phyloP scores from a whole-genome alignment of 345 rosid species.

The Capsella bursapastoris region DNA sequence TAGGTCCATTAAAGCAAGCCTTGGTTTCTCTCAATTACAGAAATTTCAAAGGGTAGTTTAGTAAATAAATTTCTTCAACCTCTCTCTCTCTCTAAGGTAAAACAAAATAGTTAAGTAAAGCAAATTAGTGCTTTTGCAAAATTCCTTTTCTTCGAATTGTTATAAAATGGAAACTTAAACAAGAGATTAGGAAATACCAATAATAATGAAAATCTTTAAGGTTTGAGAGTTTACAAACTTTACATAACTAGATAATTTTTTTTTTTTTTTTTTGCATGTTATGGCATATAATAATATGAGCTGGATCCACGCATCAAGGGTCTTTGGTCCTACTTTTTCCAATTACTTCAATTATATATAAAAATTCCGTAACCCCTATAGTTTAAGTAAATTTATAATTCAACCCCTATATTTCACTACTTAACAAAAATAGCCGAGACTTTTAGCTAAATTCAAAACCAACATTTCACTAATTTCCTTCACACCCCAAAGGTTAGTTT shows the following conservation, averaged over 20 bases:
- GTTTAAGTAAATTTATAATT: background rate
- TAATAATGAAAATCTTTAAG: slow-evolving; percentile 26
- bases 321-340: slow-evolving; percentile 58
- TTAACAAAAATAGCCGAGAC: background rate
- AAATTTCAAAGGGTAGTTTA: slow-evolving; percentile 4
- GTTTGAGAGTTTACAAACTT: slow-evolving; percentile 29
- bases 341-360: background rate
- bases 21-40: slow-evolving; percentile 23
- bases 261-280: slow-evolving; percentile 44
- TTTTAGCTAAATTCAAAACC: background rate
- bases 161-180: slow-evolving; percentile 8
- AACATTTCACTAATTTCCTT: background rate
- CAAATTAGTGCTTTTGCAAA: background rate
- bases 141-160: background rate
- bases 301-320: slow-evolving; percentile 83
- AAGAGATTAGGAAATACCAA: background rate
- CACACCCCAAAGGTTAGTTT: background rate
- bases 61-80: background rate
- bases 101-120: background rate
- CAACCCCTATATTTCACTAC: background rate
- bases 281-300: slow-evolving; percentile 50
- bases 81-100: background rate
- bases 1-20: slow-evolving; percentile 38
- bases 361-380: background rate
- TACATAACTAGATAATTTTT: slow-evolving; percentile 45